Evolutionary conservation across 2,329 filamentous ascomycete species (phyloP), one percentile per base, ranked within the genome.

Genomic region (Botrytis galanthina): DNA sequence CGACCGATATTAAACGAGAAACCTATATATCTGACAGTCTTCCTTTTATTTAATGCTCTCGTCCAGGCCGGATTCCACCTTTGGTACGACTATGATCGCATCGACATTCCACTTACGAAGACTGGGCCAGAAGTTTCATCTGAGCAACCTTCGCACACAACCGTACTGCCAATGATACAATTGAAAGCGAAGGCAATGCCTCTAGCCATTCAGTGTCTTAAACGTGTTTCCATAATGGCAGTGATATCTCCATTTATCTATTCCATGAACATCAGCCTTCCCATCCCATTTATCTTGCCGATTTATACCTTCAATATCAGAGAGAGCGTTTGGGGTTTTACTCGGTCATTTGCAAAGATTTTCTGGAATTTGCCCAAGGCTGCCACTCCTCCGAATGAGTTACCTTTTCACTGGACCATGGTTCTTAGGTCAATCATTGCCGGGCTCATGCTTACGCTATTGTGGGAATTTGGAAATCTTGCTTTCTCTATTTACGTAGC

Each of bases 1-100:
- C 88, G 94, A 51, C 87, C 92, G 32, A 87, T 90, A 70, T 83
- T 98, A 74, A 98, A 98, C 81, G 95, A 98, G 84, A 89, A 92
- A 76, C 91, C 94, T 0, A 87, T 98, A 39, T 96, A 94, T 80
- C 85, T 97, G 69, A 90, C 93, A 48, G 88, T 87, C 74, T 90
- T 92, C 79, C 88, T 96, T 76, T 80, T 91, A 4, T 82, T 90
- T 0, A 86, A 96, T 61, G 93, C 92, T 6, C 74, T 92, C 16
- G 83, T 87, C n/a, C 93, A 97, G 81, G 89, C 92, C 1, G 79
- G 87, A 18, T 80, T 87, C 46, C 95, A 98, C 80, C 84, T 97
- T 26, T 89, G 87, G 80, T 85, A 84, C 70, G 94, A 97, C 80
- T 89, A 90, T 75, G 94, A 97, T 81, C 87, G 87, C 77, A 79